Base-by-base conservation (phyloP, 2,329 filamentous ascomycete genomes). In the Trichophyton simii region DNA sequence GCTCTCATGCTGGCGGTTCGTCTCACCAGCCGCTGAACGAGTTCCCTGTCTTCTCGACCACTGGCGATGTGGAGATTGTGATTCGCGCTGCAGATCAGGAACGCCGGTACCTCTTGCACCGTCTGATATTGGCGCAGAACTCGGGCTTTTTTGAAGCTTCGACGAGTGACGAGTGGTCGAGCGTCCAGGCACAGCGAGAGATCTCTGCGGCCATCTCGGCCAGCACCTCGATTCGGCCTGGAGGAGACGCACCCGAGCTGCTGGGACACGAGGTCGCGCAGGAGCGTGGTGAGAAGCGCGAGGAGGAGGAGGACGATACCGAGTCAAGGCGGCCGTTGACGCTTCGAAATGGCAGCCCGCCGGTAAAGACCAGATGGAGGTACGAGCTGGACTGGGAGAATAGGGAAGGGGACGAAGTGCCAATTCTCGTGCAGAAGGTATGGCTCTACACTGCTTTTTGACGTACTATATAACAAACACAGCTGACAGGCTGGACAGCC, bases 81-180 rank as follows among this genome's bases (percentile, higher is more conserved):
- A 83, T 96, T 68, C 82, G 81, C 70, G 81, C 83, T 13, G 82
- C 87, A 60, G 66, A 55, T n/a, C 84, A 85, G 70, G 87, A 94
- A 74, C 88, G 89, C 71, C 82, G 88, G 64, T 97, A 96, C 72
- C 80, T 96, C 55, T 80, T 97, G 61, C 92, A 97, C 76, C 82
- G 86, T 63, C 82, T 96, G 69, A 96, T 92, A 46, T 78, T 97
- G 66, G 86, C 88, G 36, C 88, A 95, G 74, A 95, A 88, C 70
- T 96, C 91, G 4, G 91, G 90, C 15, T 96, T 96, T 78, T 97
- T 97, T 72, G 89, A 95, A 73, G 87, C 88, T 3, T 89, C 85
- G 70, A 91, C 87, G 52, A 90, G 85, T 68, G 85, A 87, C 62
- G 86, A 91, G 71, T 95, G 89, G 89, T 84, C 85, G 60, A 72